Evolutionary conservation across 1,284 basidiomycete species (phyloP), one percentile per base, ranked within the genome.

Genomic region (Kwoniella shivajii): DNA sequence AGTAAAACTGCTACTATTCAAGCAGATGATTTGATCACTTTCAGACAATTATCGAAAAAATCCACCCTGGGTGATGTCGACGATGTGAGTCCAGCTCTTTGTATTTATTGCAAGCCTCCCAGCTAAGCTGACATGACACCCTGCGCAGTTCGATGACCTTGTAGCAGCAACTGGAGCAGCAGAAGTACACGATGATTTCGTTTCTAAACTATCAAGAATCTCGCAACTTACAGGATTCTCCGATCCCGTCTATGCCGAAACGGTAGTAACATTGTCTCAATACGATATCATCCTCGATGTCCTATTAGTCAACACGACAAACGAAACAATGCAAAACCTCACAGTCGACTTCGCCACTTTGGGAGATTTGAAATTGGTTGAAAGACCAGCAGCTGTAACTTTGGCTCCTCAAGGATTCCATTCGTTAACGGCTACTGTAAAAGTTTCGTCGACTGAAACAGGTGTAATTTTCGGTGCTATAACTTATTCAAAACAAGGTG

Each of bases 191-290:
- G 94, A 97, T 79, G 95, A 98, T 81, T 94, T 99, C 75, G 88
- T 97, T 75, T 97, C 92, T 16, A 97, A 97, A 77, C 83, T 99
- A 39, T 93, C 88, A 69, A 85, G 92, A 39, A 96, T 99, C 62
- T 89, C 94, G 10, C 95, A 99, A 76, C 85, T 99, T 39, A 99
- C 96, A 43, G 92, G 94, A 30, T 99, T 99, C 82, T 98, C 94
- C 24, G 96, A 99, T 74, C 92, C 95, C 1, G 92, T 99, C 58
- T 99, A 99, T 70, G 94, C 95, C 5, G 96, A 99, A 76, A 95
- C 95, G 1, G 94, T 94, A 68, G 94, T 99, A 68, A 96, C 95
- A 76, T 92, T 99, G 74, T 92, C 98, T 68, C 93, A 95, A 51
- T 99, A 99, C 74, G 96, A 99, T 77, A 98, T 99, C 68, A 80